These are phyloP conservation scores for Trichoderma sp. DNA, from an alignment of 2,329 filamentous ascomycete species.

Conservation along the genomic window DNA sequence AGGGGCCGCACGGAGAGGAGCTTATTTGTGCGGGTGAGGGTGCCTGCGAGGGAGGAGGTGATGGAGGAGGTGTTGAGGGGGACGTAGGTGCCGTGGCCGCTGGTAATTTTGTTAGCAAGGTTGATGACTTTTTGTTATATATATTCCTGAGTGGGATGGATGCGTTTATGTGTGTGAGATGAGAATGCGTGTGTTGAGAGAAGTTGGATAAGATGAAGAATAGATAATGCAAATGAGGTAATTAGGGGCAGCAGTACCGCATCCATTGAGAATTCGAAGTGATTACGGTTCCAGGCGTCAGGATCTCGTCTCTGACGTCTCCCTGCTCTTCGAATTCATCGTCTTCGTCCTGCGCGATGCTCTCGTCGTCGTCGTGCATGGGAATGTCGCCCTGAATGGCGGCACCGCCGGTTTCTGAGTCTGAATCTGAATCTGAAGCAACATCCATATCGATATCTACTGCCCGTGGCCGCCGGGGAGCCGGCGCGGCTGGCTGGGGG, in stretches of 20 bases:
- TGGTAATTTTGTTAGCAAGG: constrained; percentile 39
- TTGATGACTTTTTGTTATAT: not conserved
- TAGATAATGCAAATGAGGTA: not conserved
- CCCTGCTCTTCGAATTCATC: constrained; percentile 29
- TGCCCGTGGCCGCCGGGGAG: constrained; percentile 25
- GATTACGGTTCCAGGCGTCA: constrained; percentile 86
- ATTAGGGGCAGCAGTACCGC: constrained; percentile 52
- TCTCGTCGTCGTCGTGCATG: constrained; percentile 48
- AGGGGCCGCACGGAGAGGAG: constrained; percentile 88
- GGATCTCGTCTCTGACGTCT: constrained; percentile 54
- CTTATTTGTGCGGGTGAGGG: constrained; percentile 92
- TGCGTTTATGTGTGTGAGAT: not conserved
- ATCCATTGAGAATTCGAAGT: constrained; percentile 97
- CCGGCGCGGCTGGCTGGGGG: constrained; percentile 40
- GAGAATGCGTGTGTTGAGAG: not conserved
- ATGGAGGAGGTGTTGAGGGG: constrained; percentile 66
- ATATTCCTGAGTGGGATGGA: not conserved
- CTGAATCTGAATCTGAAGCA: constrained; percentile 47
- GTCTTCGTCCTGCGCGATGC: constrained; percentile 35
- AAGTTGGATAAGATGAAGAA: no score
- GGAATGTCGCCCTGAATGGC: constrained; percentile 49
- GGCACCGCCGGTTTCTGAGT: constrained; percentile 42
- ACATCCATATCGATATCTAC: constrained; percentile 28
- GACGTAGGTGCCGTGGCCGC: constrained; percentile 91
- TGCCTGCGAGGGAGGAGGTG: constrained; percentile 86